Evolutionary conservation across 140 eudicot species (phyloP).

Genomic region (Anethum foeniculum): DNA sequence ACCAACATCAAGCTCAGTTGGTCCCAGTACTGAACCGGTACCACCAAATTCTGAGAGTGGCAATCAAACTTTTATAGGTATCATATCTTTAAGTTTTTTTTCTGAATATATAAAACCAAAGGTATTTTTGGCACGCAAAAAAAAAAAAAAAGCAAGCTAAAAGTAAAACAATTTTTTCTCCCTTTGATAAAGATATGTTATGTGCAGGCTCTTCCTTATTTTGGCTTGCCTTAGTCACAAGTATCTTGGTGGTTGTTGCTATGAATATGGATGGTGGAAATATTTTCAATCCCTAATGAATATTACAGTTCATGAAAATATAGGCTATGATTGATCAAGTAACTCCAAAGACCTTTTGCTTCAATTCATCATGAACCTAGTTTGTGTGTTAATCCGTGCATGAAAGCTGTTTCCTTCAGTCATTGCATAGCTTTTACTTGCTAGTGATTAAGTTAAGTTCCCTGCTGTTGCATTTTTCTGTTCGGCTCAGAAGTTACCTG

Average conservation of each 20-base stretch:
- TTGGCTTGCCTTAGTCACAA: conserved; percentile 81
- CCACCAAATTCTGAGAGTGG: conserved; percentile 28
- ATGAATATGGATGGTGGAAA: conserved; percentile 60
- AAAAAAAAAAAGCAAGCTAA: background rate
- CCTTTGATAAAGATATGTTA: background rate
- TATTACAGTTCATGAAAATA: conserved; percentile 12
- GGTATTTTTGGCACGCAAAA: background rate
- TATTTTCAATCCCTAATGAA: conserved; percentile 69
- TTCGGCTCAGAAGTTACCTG: background rate
- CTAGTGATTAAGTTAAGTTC: background rate
- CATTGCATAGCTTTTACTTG: background rate
- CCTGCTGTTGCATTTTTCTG: background rate
- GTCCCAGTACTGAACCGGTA: conserved; percentile 21
- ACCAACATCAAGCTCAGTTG: conserved; percentile 26
- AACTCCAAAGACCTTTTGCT: conserved; percentile 4
- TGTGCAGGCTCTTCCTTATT: conserved; percentile 65
- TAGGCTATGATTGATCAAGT: conserved; percentile 9
- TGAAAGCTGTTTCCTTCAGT: background rate
- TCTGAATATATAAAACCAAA: background rate
- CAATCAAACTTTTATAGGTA: conserved; percentile 45
- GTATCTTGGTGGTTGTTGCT: conserved; percentile 62
- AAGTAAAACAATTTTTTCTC: background rate
- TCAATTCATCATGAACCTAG: background rate
- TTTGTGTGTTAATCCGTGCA: background rate
- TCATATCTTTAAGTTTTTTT: background rate